phyloP scores from a whole-genome alignment of 1,139 yeast genomes.

The Geotrichum bryndzae region DNA sequence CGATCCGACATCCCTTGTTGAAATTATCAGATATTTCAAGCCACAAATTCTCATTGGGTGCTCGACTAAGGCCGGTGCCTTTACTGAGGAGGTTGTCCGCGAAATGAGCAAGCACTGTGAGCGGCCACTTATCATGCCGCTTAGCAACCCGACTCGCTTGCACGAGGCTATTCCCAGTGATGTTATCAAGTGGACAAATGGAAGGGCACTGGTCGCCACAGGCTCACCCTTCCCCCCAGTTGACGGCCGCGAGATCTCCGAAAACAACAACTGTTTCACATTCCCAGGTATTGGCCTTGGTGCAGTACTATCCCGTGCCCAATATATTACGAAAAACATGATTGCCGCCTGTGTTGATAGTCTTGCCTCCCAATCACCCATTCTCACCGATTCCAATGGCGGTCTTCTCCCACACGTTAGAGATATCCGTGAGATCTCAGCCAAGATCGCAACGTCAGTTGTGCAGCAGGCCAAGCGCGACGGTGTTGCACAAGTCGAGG shows the following conservation, averaged over 20 bases:
- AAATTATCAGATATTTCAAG: conserved; percentile 64
- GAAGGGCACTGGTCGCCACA: conserved; percentile 86
- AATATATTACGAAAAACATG: conserved; percentile 79
- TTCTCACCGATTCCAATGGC: conserved; percentile 65
- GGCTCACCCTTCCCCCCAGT: conserved; percentile 96
- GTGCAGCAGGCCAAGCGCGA: conserved; percentile 80
- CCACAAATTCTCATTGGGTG: conserved; percentile 93
- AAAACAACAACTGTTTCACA: conserved; percentile 91
- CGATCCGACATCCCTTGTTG: conserved; percentile 60
- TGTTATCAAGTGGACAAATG: conserved; percentile 85
- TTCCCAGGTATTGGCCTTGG: conserved; percentile 98
- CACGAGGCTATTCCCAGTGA: conserved; percentile 93
- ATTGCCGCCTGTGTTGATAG: conserved; percentile 93
- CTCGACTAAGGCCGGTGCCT: conserved; percentile 95
- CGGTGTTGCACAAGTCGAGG: conserved; percentile 73
- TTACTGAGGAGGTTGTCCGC: conserved; percentile 75
- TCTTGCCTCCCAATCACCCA: conserved; percentile 75
- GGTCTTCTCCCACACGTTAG: conserved; percentile 85
- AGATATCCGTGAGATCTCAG: conserved; percentile 80
- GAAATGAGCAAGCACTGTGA: conserved; percentile 85
- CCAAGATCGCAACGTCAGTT: conserved; percentile 89
- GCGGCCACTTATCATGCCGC: conserved; percentile 90
- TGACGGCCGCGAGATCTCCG: conserved; percentile 79
- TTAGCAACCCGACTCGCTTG: conserved; percentile 93
- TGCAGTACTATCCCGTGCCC: conserved; percentile 81